Conservation (phyloP, 2,329 filamentous ascomycete genomes). For the Diaporthe citri region DNA sequence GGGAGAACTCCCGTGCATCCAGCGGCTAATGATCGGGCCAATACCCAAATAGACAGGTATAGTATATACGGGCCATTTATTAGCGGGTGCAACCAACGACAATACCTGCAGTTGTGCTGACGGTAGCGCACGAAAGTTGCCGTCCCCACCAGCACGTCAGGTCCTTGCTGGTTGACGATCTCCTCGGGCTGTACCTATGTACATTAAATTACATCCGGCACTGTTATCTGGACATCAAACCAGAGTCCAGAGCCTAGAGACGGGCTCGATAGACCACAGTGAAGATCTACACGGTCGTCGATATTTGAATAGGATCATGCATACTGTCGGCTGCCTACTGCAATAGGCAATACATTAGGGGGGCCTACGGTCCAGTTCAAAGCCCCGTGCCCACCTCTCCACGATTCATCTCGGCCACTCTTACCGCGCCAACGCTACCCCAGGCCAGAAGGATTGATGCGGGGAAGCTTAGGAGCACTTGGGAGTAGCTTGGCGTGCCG, state of each 20-base stretch:
- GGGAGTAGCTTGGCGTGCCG: constrained; percentile 22
- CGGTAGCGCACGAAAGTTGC: constrained; percentile 19
- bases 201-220: neutral
- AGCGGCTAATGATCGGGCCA: neutral
- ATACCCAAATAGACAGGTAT: constrained; percentile 17
- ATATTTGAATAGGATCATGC: neutral
- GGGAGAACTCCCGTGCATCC: constrained; percentile 1
- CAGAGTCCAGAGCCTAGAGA: neutral
- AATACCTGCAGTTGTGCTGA: constrained; percentile 3
- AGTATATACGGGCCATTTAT: constrained; percentile 8
- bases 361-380: constrained; percentile 3
- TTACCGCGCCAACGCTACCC: constrained; percentile 35
- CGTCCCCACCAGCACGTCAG: constrained; percentile 16
- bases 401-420: constrained; percentile 24
- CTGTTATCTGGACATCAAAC: neutral
- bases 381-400: constrained; percentile 29
- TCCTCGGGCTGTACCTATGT: neutral
- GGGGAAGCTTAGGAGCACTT: constrained; percentile 35
- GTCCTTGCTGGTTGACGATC: neutral
- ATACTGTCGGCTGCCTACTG: neutral
- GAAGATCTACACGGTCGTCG: neutral
- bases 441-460: constrained; percentile 35
- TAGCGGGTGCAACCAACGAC: constrained; percentile 1
- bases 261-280: neutral
- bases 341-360: constrained; percentile 2